Conservation (phyloP, 441 rosid genomes). For the Sinapis alba region DNA sequence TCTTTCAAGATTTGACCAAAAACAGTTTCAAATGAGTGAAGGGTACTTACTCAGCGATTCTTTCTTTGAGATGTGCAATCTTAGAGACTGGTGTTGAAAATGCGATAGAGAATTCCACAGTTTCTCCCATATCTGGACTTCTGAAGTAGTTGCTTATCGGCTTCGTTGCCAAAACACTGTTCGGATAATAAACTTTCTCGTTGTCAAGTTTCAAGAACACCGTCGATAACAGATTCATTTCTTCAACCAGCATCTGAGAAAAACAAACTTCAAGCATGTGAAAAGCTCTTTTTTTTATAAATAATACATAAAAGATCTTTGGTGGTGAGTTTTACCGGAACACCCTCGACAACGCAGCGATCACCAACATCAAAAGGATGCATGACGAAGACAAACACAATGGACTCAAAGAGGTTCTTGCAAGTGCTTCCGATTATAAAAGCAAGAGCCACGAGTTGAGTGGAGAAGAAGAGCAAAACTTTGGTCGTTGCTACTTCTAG, state of each 20-base stretch:
- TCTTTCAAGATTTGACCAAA: neutral
- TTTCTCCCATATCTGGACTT: constrained; percentile 72
- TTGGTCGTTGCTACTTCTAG: constrained; percentile 59
- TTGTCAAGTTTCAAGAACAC: constrained; percentile 63
- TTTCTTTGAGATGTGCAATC: constrained; percentile 55
- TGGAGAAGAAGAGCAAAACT: constrained; percentile 64
- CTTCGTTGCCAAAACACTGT: constrained; percentile 58
- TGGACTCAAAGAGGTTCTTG: constrained; percentile 71
- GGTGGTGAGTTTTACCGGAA: constrained; percentile 46
- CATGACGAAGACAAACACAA: constrained; percentile 67
- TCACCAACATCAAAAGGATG: constrained; percentile 80
- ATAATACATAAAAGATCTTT: neutral
- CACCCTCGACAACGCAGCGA: constrained; percentile 69
- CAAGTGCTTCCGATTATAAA: constrained; percentile 73
- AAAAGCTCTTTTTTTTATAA: neutral
- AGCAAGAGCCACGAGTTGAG: constrained; percentile 62
- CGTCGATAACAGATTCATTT: constrained; percentile 71
- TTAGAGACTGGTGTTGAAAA: constrained; percentile 64
- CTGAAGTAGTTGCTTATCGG: constrained; percentile 69
- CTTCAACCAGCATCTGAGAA: constrained; percentile 66
- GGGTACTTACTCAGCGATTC: constrained; percentile 54
- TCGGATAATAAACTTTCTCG: constrained; percentile 66
- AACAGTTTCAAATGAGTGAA: neutral
- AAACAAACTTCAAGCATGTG: neutral
- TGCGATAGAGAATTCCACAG: constrained; percentile 58